Conservation (phyloP, 352 stramenopile genomes). For the Globisporangium megalacanthum region DNA sequence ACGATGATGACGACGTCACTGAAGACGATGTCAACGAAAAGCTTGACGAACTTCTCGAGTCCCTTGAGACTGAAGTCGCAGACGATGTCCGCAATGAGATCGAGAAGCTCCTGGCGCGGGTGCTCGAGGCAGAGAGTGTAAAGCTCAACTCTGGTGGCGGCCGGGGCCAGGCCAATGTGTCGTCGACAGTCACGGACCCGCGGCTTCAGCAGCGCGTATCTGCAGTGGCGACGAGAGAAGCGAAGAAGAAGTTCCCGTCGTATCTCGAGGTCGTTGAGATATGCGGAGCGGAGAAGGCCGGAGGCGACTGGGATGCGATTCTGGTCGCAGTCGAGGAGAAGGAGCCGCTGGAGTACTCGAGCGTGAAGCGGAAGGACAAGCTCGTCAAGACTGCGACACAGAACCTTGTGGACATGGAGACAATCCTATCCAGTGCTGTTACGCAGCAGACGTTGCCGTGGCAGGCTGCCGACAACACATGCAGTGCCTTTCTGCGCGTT, state of each 20-base stretch:
- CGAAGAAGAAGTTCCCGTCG: slow-evolving; percentile 37
- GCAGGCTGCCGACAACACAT: background rate
- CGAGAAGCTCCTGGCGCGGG: slow-evolving; percentile 25
- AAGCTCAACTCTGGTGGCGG: slow-evolving; percentile 30
- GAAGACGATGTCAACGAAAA: slow-evolving; percentile 42
- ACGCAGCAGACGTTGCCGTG: slow-evolving; percentile 19
- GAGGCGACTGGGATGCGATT: slow-evolving; percentile 28
- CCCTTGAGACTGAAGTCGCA: slow-evolving; percentile 30
- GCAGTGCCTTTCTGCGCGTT: slow-evolving; percentile 21
- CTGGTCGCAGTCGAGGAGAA: slow-evolving; percentile 41
- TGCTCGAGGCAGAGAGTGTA: slow-evolving; percentile 37
- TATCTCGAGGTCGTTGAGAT: slow-evolving; percentile 20
- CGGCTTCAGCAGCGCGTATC: slow-evolving; percentile 27
- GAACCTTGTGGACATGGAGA: slow-evolving; percentile 32
- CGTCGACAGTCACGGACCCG: slow-evolving; percentile 22
- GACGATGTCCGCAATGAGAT: slow-evolving; percentile 29
- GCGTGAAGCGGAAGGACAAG: slow-evolving; percentile 46
- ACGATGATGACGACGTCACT: slow-evolving; percentile 25
- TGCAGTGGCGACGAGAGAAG: slow-evolving; percentile 49
- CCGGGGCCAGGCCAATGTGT: slow-evolving; percentile 27
- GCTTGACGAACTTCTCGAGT: slow-evolving; percentile 34
- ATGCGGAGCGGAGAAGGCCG: slow-evolving; percentile 7
- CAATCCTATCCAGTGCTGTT: slow-evolving; percentile 17
- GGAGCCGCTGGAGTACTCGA: slow-evolving; percentile 23
- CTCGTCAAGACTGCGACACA: slow-evolving; percentile 42